phyloP scores from a whole-genome alignment of 352 stramenopile genomes.

The Phytophthora constricta region DNA sequence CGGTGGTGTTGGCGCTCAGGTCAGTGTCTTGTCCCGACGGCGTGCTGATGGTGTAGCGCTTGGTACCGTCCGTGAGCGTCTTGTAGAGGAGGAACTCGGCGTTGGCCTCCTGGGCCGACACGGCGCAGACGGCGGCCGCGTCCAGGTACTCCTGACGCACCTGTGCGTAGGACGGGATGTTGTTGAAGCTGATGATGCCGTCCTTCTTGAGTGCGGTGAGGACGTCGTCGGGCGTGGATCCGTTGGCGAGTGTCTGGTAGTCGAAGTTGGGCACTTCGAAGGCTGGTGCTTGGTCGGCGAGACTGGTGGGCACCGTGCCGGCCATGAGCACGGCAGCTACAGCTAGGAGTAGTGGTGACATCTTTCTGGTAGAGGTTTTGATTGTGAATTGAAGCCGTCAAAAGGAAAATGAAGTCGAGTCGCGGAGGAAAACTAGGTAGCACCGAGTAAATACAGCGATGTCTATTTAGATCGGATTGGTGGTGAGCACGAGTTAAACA shows the following conservation, averaged over 20 bases:
- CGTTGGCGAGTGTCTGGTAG: conserved; percentile 45
- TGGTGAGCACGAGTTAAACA: neutral
- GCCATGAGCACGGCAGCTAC: conserved; percentile 23
- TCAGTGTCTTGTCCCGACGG: conserved; percentile 48
- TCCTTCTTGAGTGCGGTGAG: conserved; percentile 64
- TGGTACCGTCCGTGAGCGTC: conserved; percentile 64
- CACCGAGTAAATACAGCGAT: too few species aligned
- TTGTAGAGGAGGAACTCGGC: conserved; percentile 61
- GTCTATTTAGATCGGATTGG: neutral
- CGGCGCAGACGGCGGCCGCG: conserved; percentile 54
- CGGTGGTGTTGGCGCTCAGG: conserved; percentile 30
- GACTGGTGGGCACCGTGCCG: conserved; percentile 12
- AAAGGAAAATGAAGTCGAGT: neutral
- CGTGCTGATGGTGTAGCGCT: conserved; percentile 78
- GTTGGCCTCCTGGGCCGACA: conserved; percentile 39
- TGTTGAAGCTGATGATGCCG: conserved; percentile 72
- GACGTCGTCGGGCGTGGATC: conserved; percentile 43
- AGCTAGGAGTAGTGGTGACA: conserved; percentile 2
- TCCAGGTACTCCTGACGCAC: conserved; percentile 56
- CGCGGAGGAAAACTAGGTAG: too few species aligned
- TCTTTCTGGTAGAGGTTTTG: neutral
- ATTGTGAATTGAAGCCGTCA: neutral
- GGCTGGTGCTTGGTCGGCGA: conserved; percentile 36
- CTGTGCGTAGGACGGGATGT: conserved; percentile 59
- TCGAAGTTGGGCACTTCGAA: conserved; percentile 67